These are phyloP conservation scores for Clarireedia paspali DNA, from an alignment of 2,329 filamentous ascomycete species.

Conservation along the genomic window DNA sequence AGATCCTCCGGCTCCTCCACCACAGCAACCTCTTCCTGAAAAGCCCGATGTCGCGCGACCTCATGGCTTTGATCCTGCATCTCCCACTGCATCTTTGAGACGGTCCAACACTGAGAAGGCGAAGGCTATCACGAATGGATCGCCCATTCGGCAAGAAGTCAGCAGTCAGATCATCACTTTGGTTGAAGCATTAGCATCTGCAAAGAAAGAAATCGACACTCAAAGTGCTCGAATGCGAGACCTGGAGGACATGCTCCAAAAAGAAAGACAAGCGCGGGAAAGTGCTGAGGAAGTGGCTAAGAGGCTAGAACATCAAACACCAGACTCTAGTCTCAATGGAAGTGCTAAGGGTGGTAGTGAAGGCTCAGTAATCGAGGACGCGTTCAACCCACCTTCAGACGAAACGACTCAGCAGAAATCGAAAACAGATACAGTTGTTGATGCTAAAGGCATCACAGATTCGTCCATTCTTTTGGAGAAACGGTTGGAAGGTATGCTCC, in stretches of 20 bases:
- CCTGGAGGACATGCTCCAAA: slow-evolving; percentile 68
- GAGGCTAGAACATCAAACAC: slow-evolving; percentile 53
- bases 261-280: slow-evolving; percentile 75
- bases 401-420: slow-evolving; percentile 22
- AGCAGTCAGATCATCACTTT: slow-evolving; percentile 74
- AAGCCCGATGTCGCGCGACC: slow-evolving; percentile 66
- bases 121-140: slow-evolving; percentile 44
- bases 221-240: slow-evolving; percentile 74
- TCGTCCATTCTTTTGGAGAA: slow-evolving; percentile 46
- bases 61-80: slow-evolving; percentile 29
- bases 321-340: slow-evolving; percentile 35
- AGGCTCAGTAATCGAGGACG: slow-evolving; percentile 37
- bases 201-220: slow-evolving; percentile 80
- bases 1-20: slow-evolving; percentile 86
- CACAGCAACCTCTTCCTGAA: slow-evolving; percentile 86
- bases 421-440: slow-evolving; percentile 32
- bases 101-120: slow-evolving; percentile 69
- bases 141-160: slow-evolving; percentile 42
- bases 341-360: slow-evolving; percentile 31
- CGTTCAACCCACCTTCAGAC: slow-evolving; percentile 35
- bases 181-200: slow-evolving; percentile 74
- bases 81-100: slow-evolving; percentile 56
- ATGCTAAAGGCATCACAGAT: slow-evolving; percentile 74
- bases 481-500: slow-evolving; percentile 23
- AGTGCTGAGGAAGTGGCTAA: slow-evolving; percentile 76